Base-by-base conservation (phyloP, 129 eudicot species). In the Flaveria linearis region DNA sequence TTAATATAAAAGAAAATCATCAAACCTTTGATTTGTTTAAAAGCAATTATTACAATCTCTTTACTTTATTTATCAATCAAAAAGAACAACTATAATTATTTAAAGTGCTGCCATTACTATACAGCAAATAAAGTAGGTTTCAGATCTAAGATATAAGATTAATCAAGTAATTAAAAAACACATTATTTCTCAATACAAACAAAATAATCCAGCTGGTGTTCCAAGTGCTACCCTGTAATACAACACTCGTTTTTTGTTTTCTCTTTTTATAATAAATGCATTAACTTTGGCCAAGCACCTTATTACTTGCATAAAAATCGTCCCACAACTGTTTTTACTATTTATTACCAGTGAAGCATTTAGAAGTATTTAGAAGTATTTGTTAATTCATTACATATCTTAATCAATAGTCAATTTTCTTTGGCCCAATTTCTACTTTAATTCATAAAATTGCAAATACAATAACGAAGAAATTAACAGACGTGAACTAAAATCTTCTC, bases 171-270 rank as follows among this genome's bases (percentile, higher is more conserved):
- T 52, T 72, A 79, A 79, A 79, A 73, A 79, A 72, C 78, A 17
- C 74, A 72, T 25, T 53, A 16, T 25, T 56, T 58, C 69, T 77
- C 56, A 55, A 72, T 79, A 64, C 72, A 36, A 79, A 79, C 78
- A 72, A 79, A 72, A 51, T 41, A 64, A 23, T 42, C 83, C 83
- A 79, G 78, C 78, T 79, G 78, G 73, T 69, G 76, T 79, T 63
- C 76, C 78, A 63, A 72, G 83, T 79, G 83, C 83, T 63, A 72
- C 73, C 73, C 78, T 72, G 83, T 72, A 51, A 79, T 63, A 72
- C 78, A 72, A 78, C 42, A 73, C 25, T 50, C 26, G 17, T 42
- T 77, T 66, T 55, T 76, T 43, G 71, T 60, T 46, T 78, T 47
- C 2, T 47, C 3, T 61, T 12, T 60, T 70, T 69, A 69, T 42